Evolutionary conservation across 1,139 yeast genomes (phyloP), one percentile per base, ranked within the genome.

Genomic region (Candida frijolesensis): DNA sequence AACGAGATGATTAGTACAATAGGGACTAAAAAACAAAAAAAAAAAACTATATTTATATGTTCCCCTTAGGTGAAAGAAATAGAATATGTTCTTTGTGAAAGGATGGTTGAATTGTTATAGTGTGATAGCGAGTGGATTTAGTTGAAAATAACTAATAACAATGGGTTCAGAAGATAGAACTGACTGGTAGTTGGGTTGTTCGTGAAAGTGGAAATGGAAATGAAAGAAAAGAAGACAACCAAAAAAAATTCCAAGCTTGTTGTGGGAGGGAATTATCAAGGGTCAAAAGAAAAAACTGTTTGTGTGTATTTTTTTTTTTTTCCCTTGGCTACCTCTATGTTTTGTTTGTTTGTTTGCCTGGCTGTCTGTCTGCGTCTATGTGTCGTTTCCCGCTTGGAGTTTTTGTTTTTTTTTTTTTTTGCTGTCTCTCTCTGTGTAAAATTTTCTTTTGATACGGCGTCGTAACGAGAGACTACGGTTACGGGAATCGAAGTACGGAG

Each of bases 401-500:
- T 19, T 14, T 33, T 14, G 37, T n/a, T 33, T 4, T 33, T n/a
- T 33, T 34, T 14, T 14, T 15, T 2, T 35, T 22, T 12, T 35
- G 22, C 22, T 15, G 8, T 2, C 6, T 16, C 4, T 35, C 19
- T 35, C 22, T 35, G 39, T 22, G 30, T 38, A 38, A 38, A 38
- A 38, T 38, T 22, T 38, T 38, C 32, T 38, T 19, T 38, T 38
- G 42, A 38, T 38, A 38, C 42, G 42, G 30, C 30, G 42, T 38
- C 42, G 30, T 38, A 19, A 38, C 42, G 30, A 38, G 30, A 14
- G 4, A 38, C 30, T 38, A 22, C 42, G 42, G 42, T 32, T 19
- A 38, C 10, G 32, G 32, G 11, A 15, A 14, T 16, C 3, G 25
- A 4, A 10, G 8, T 9, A 10, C 8, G 38, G 14, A 15, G 15